phyloP scores from a whole-genome alignment of 345 rosid genomes.

The Brassica nigra region DNA sequence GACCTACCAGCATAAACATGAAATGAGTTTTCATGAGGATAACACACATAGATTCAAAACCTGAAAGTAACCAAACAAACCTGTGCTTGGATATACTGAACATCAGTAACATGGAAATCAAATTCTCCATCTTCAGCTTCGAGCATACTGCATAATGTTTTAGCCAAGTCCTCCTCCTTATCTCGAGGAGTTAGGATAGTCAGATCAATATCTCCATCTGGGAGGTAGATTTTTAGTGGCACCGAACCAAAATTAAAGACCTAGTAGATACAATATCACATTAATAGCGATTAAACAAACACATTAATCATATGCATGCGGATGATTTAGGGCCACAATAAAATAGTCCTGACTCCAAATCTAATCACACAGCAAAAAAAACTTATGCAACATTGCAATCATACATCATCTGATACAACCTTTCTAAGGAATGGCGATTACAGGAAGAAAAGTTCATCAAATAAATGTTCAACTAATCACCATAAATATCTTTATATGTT shows the following conservation, averaged over 20 bases:
- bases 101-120: conserved; percentile 55
- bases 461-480: background rate
- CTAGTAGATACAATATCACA: conserved; percentile 41
- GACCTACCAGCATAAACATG: conserved; percentile 52
- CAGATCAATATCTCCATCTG: conserved; percentile 96
- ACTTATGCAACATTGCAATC: background rate
- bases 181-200: conserved; percentile 58
- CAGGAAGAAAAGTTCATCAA: background rate
- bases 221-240: conserved; percentile 83
- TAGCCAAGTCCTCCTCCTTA: conserved; percentile 60
- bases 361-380: background rate
- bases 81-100: conserved; percentile 73
- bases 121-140: conserved; percentile 47
- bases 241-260: conserved; percentile 75
- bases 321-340: conserved; percentile 1
- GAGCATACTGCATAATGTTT: conserved; percentile 49
- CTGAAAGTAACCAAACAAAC: conserved; percentile 40
- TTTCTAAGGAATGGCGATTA: background rate
- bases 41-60: background rate
- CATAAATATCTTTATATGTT: background rate
- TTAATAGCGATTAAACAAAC: background rate
- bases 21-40: background rate
- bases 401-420: background rate
- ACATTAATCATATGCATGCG: background rate
- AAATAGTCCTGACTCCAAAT: conserved; percentile 12